Evolutionary conservation across 1,284 basidiomycete species (phyloP).

Genomic region (Waitea zeae): DNA sequence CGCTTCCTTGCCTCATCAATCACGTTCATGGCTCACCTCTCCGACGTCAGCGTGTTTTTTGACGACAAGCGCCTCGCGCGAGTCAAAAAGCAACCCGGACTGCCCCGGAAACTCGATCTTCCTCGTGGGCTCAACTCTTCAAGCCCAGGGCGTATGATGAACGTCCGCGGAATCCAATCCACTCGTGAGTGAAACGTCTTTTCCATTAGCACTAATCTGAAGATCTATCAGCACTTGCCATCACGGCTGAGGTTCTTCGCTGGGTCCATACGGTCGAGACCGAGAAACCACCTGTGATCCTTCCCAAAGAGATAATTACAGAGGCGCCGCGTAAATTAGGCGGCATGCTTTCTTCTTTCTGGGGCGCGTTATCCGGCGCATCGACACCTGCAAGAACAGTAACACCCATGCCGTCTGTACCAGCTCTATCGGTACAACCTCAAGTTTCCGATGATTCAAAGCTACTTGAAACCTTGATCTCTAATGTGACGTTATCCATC

Average conservation of each 20-base stretch:
- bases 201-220: conserved; percentile 2
- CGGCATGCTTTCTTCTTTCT: conserved; percentile 66
- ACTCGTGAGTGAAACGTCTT: conserved; percentile 30
- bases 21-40: conserved; percentile 82
- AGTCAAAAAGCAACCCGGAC: conserved; percentile 53
- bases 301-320: too few relatives aligned
- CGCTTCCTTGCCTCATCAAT: conserved; percentile 87
- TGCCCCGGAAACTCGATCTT: conserved; percentile 37
- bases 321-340: conserved; percentile 20
- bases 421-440: conserved; percentile 18
- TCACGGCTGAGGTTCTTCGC: conserved; percentile 71
- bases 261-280: conserved; percentile 65
- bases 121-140: conserved; percentile 31
- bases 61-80: conserved; percentile 66
- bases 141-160: conserved; percentile 44
- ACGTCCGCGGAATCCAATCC: conserved; percentile 42
- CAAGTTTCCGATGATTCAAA: too few relatives aligned
- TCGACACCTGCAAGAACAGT: conserved; percentile 20
- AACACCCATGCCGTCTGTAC: conserved; percentile 22
- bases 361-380: conserved; percentile 42
- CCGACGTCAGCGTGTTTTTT: conserved; percentile 62
- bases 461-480: conserved; percentile 36
- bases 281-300: conserved; percentile 37
- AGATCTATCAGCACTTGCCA: conserved; percentile 40
- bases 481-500: conserved; percentile 63